Evolutionary conservation across 2,329 filamentous ascomycete species (phyloP).

Genomic region (Neonectria punicea): DNA sequence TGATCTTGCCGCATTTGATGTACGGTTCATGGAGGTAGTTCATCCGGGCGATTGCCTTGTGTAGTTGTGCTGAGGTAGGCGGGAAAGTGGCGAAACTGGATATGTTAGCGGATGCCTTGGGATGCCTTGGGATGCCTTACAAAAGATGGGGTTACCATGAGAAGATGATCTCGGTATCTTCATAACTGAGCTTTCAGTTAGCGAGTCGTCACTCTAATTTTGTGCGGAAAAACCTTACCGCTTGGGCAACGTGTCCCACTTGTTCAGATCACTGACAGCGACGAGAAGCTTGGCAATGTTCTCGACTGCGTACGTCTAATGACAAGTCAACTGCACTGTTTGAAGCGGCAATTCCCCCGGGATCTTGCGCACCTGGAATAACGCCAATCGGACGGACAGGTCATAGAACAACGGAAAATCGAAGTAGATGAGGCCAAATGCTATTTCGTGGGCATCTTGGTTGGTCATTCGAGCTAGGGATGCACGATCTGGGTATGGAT

Average conservation of each 20-base stretch:
- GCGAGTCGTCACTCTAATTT: constrained; percentile 4
- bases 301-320: constrained; percentile 54
- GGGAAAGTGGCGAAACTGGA: constrained; percentile 45
- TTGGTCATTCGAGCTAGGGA: constrained; percentile 55
- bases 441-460: constrained; percentile 57
- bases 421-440: constrained; percentile 45
- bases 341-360: too few species aligned
- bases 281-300: constrained; percentile 51
- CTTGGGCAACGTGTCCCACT: constrained; percentile 47
- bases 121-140: too few species aligned
- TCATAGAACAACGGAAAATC: constrained; percentile 55
- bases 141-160: constrained; percentile 42
- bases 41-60: constrained; percentile 52
- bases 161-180: constrained; percentile 54
- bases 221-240: constrained; percentile 39
- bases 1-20: constrained; percentile 49
- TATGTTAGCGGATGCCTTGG: neutral
- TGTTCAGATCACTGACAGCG: constrained; percentile 49
- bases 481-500: constrained; percentile 48
- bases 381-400: constrained; percentile 50
- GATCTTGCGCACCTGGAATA: constrained; percentile 50
- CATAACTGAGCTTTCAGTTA: constrained; percentile 46
- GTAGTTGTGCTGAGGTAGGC: constrained; percentile 43
- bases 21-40: constrained; percentile 54
- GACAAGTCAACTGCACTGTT: neutral